Base-by-base conservation (phyloP, 495 filamentous ascomycete species). In the Margaritispora aquatica region DNA sequence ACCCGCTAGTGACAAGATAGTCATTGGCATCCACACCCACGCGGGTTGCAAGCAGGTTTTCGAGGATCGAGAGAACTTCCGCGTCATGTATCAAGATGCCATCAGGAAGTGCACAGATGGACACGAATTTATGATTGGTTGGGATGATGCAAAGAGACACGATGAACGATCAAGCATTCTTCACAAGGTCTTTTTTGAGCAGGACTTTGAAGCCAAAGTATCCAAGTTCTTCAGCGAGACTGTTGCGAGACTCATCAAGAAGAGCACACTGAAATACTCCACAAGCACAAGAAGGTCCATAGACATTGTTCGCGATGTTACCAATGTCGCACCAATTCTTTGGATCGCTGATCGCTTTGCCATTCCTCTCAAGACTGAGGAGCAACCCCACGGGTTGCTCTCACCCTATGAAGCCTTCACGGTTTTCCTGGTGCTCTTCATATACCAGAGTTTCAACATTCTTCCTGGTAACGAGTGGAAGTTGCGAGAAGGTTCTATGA, bases 331-430 rank as follows among this genome's bases (percentile, higher is more conserved):
- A 0, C 87, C 85, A 0, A 82, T 88, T 9, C 81, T 88, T 66
- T 93, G 93, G 55, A 88, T 82, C 1, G 79, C 89, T 7, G 79
- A 79, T 26, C 66, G 91, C 21, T 92, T 93, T 68, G 81, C 82
- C 21, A 78, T 96, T 2, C 86, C 90, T 0, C 74, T 96, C 59
- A 88, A 88, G 73, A 85, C 82, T 38, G 76, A 81, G 58, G 79
- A 84, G 21, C 82, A 85, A 66, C 77, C 83, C 17, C 80, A 80
- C 60, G 88, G 87, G 2, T 69, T 90, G 27, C 89, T 90, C 72
- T 87, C 84, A 7, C 84, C 88, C 59, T 81, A 90, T 26, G 89
- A 94, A 71, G 72, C 92, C 54, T 92, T 89, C 72, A 84, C 81
- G 69, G 79, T 84, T 19, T 74, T 92, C n/a, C 78, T 88, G 0